Conservation (phyloP, 257 asterid genomes). For the Prunella vulgaris region DNA sequence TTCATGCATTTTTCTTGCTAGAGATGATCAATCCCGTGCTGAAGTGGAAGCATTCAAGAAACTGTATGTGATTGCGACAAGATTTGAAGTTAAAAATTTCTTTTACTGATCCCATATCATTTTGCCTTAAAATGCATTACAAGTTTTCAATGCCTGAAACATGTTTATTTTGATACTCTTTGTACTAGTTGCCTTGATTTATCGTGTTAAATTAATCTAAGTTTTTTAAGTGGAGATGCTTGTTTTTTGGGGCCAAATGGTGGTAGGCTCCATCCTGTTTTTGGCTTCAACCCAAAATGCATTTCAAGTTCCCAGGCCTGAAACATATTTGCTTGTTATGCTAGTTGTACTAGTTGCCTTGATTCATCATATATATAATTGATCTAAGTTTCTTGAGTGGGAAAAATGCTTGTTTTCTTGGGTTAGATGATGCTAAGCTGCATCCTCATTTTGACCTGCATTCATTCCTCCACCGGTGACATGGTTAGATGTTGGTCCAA, state of each 20-base stretch:
- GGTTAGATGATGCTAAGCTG: conserved; percentile 14
- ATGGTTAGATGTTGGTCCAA: neutral
- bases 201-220: neutral
- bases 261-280: conserved; percentile 10
- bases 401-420: conserved; percentile 10
- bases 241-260: conserved; percentile 8
- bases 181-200: neutral
- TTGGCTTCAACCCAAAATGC: neutral
- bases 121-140: conserved; percentile 4
- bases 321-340: neutral
- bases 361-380: neutral
- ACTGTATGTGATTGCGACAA: conserved; percentile 48
- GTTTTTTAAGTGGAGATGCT: conserved; percentile 3
- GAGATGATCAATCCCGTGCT: conserved; percentile 51
- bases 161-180: neutral
- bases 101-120: neutral
- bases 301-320: neutral
- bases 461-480: conserved; percentile 1
- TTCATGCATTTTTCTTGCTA: conserved; percentile 50
- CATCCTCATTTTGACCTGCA: neutral
- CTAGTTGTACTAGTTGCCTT: neutral
- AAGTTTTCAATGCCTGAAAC: neutral
- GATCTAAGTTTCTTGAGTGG: neutral
- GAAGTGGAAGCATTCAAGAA: conserved; percentile 70
- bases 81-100: conserved; percentile 15